These are phyloP conservation scores for Hondaea fermentalgiana DNA, from an alignment of 108 stramenopile genomes.

Conservation along the genomic window DNA sequence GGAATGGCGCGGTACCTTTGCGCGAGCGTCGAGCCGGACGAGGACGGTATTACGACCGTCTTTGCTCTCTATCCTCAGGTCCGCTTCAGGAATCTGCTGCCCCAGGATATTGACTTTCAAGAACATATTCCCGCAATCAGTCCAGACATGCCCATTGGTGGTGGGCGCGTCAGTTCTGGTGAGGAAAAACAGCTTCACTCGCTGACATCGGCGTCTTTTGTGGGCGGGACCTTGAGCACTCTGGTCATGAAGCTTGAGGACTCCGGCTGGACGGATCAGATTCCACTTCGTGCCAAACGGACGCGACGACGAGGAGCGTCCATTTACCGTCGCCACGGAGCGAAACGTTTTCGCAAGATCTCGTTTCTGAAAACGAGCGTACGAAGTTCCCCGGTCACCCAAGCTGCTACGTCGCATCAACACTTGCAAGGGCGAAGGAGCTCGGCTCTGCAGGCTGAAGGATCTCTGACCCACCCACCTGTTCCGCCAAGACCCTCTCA, in stretches of 20 bases:
- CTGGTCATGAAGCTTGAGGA: not conserved
- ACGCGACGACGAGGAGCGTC: not conserved
- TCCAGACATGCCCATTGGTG: not conserved
- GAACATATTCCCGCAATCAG: not conserved
- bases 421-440: too few relatives aligned
- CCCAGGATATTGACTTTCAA: not conserved
- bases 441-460: too few relatives aligned
- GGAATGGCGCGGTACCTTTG: not conserved
- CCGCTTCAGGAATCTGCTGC: not conserved
- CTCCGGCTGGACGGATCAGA: not conserved
- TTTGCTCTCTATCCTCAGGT: not conserved
- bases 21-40: conserved; percentile 1
- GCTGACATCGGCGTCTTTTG: not conserved
- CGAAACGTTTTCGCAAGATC: conserved; percentile 5
- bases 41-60: not conserved
- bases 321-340: not conserved
- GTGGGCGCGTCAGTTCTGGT: not conserved
- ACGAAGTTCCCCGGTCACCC: too few relatives aligned
- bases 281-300: not conserved
- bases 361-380: not conserved
- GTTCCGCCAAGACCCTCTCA: too few relatives aligned
- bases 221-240: not conserved
- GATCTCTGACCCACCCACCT: too few relatives aligned
- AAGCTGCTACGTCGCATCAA: too few relatives aligned
- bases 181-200: not conserved